Evolutionary conservation across 2,329 filamentous ascomycete genomes (phyloP).

Genomic region (Apiospora pterosperma): DNA sequence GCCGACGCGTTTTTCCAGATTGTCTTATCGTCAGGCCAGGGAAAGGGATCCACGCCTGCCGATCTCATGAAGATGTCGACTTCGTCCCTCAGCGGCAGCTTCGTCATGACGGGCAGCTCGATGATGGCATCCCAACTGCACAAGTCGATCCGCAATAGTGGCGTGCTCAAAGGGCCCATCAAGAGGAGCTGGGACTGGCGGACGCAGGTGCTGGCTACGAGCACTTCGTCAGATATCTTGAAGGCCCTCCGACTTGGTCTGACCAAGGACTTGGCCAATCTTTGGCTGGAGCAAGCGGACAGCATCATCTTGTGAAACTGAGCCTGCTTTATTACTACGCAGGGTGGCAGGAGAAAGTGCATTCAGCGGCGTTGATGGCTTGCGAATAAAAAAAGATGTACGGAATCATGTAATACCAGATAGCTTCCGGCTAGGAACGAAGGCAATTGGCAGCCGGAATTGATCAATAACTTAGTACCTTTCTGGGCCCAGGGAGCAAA

Average conservation of each 20-base stretch:
- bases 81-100: slow-evolving; percentile 50
- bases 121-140: slow-evolving; percentile 63
- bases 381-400: slow-evolving; percentile 1
- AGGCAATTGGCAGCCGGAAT: neutral
- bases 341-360: neutral
- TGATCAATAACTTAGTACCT: neutral
- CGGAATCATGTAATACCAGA: slow-evolving; percentile 3
- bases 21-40: slow-evolving; percentile 68
- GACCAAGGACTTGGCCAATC: slow-evolving; percentile 67
- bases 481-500: neutral
- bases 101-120: slow-evolving; percentile 70
- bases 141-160: slow-evolving; percentile 46
- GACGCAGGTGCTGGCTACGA: slow-evolving; percentile 50
- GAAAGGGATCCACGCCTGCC: slow-evolving; percentile 60
- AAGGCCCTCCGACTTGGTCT: slow-evolving; percentile 68
- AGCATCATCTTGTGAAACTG: slow-evolving; percentile 38
- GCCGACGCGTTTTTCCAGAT: slow-evolving; percentile 77
- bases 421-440: neutral
- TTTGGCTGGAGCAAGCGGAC: slow-evolving; percentile 68
- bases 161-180: slow-evolving; percentile 35
- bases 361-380: slow-evolving; percentile 1
- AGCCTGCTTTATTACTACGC: neutral
- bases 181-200: slow-evolving; percentile 72
- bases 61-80: slow-evolving; percentile 58
- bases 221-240: slow-evolving; percentile 67